A percentile compares a stretch with the other conserved stretches of the same genome.
These are phyloP conservation scores for Heliophila coronopifolia DNA, from an alignment of 441 rosid species.

Conservation along the genomic window DNA sequence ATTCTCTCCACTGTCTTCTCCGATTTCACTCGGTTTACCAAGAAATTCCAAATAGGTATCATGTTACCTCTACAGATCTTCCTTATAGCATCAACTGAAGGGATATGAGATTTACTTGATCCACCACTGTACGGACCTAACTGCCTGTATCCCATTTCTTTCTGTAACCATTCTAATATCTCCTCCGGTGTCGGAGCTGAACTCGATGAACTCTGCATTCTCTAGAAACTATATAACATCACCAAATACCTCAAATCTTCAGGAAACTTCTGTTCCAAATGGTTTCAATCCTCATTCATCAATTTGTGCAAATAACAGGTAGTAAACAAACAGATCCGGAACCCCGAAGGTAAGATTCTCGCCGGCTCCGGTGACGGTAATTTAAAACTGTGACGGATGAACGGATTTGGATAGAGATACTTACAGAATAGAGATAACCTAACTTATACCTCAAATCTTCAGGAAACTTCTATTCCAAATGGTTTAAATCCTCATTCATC, in stretches of 20 bases:
- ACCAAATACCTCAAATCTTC: conserved; percentile 7
- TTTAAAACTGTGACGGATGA: not conserved
- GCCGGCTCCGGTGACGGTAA: conserved; percentile 3
- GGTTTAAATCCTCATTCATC: too few relatives aligned
- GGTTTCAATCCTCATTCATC: too few relatives aligned
- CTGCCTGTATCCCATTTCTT: conserved; percentile 81
- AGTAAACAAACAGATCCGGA: conserved; percentile 23
- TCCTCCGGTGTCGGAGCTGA: conserved; percentile 60
- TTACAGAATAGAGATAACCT: conserved; percentile 18
- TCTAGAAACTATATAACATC: not conserved
- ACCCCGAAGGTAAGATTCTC: not conserved
- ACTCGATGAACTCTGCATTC: conserved; percentile 51
- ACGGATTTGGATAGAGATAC: not conserved
- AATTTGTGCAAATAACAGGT: too few relatives aligned
- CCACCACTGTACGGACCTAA: conserved; percentile 65
- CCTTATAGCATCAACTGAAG: conserved; percentile 59
- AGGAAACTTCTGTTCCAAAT: too few relatives aligned
- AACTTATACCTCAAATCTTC: too few relatives aligned
- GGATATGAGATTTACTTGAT: conserved; percentile 49
- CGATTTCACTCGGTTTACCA: conserved; percentile 65
- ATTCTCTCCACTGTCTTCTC: conserved; percentile 78
- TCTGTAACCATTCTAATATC: conserved; percentile 75
- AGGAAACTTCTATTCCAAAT: too few relatives aligned
- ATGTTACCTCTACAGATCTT: conserved; percentile 80
- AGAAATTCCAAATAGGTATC: conserved; percentile 68